phyloP scores from a whole-genome alignment of 1,284 basidiomycete species.

The Boletus austroedulis region DNA sequence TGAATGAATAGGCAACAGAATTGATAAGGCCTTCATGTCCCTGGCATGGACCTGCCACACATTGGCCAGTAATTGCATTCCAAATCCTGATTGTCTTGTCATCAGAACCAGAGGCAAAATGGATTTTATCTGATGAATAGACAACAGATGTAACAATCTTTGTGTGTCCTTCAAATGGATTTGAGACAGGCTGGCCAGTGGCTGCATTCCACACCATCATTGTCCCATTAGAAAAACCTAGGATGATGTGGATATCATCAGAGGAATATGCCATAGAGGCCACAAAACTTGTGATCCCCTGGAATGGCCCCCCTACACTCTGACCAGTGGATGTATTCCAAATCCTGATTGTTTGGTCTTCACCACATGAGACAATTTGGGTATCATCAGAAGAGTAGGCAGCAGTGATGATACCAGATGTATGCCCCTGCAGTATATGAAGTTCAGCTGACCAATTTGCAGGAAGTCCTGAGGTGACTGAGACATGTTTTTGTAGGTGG shows the following conservation, averaged over 20 bases:
- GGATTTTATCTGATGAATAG: neutral
- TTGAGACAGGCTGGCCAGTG: neutral
- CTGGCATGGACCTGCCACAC: neutral
- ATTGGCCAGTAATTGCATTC: neutral
- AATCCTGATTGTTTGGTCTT: neutral
- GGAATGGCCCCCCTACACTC: neutral
- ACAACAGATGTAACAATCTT: neutral
- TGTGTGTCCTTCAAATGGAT: neutral
- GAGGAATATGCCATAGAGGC: neutral
- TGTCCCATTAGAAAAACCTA: fast-evolving
- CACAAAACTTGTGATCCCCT: neutral
- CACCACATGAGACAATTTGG: neutral
- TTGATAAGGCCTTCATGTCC: neutral
- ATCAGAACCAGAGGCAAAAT: neutral
- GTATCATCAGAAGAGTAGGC: neutral
- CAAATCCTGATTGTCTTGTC: neutral
- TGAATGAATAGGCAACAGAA: neutral
- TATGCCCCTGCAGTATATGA: neutral
- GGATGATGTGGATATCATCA: neutral
- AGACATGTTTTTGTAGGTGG: neutral
- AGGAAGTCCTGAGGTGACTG: neutral
- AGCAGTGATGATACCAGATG: neutral
- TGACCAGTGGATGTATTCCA: neutral
- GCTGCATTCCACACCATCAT: neutral
- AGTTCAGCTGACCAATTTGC: neutral